Evolutionary conservation across 1,284 basidiomycete genomes (phyloP), one percentile per base, ranked within the genome.

Genomic region (Ganoderma boninense): DNA sequence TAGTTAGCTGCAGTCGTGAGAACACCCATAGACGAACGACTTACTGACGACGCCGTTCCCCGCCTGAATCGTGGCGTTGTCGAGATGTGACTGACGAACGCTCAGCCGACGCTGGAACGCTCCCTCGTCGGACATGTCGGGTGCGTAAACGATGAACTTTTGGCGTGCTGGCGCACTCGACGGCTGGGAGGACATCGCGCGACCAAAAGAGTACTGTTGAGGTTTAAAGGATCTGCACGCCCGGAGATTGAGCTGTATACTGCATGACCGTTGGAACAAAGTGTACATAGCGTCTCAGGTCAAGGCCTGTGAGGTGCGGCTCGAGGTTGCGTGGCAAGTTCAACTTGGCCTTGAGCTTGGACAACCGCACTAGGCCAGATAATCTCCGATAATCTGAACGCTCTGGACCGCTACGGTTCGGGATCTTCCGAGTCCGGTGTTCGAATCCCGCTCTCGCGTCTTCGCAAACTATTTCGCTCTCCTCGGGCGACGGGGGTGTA

Each of bases 81-180:
- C 74, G 29, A 84, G 66, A 66, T 85, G 84, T 52, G 73, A 40
- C 23, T 73, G 70, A 11, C 84, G 77, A 18, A 84, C 81, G 26
- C 73, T 68, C 68, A 83, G 67, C 5, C 84, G 78, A 13, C 81
- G 79, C 54, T 78, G 74, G 44, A 81, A 74, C 7, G 79, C 78
- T 2, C 77, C 83, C 3, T 78, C 75, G 65, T 82, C 81, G 20
- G 77, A 78, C 71, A 77, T 81, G 76, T 85, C 84, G 1, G 83
- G 83, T 11, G 82, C 82, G 64, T 80, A 85, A 7, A 84, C 80
- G 46, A 83, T 66, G 71, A 83, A 85, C 29, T 74, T 76, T 62
- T 80, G 76, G 38, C 74, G 74, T 18, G 18, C 32, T 35, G 65
- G 40, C 13, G 68, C 42, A 32, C 46, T 57, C 42, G 20, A 18